A percentile compares a stretch with the other conserved stretches of the same genome.
phyloP scores from a whole-genome alignment of 2,329 filamentous ascomycete species.

The Chaetomium strumarium region DNA sequence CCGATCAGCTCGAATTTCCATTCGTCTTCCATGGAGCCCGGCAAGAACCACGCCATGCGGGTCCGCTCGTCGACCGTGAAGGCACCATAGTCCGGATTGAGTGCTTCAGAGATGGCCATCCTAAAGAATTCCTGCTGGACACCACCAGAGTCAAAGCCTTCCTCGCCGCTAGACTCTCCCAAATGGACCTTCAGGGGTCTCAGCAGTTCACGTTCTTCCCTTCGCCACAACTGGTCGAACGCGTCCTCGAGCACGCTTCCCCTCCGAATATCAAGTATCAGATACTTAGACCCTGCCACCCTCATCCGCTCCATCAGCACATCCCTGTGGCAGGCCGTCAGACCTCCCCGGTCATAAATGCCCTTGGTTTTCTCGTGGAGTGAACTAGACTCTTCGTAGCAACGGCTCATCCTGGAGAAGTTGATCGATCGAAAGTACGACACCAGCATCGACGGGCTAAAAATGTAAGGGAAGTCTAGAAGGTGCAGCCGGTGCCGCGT shows the following conservation, averaged over 20 bases:
- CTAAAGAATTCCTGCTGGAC: conserved; percentile 97
- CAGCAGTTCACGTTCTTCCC: conserved; percentile 74
- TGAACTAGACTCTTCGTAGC: conserved; percentile 64
- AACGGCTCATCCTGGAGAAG: conserved; percentile 75
- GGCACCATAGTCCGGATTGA: conserved; percentile 70
- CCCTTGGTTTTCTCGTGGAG: conserved; percentile 51
- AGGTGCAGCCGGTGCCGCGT: conserved; percentile 65
- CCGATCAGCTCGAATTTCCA: conserved; percentile 92
- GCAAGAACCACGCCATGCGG: conserved; percentile 81
- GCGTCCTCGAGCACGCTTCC: conserved; percentile 64
- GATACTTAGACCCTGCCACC: conserved; percentile 62
- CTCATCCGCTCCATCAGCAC: conserved; percentile 58
- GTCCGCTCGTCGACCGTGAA: conserved; percentile 75
- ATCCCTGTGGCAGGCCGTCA: conserved; percentile 53
- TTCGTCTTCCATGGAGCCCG: conserved; percentile 71
- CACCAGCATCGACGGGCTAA: conserved; percentile 65
- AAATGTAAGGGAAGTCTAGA: conserved; percentile 75
- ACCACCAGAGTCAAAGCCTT: conserved; percentile 88
- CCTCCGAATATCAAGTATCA: conserved; percentile 64
- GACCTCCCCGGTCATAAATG: conserved; percentile 47
- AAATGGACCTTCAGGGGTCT: conserved; percentile 84
- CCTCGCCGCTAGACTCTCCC: conserved; percentile 74
- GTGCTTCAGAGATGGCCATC: conserved; percentile 70
- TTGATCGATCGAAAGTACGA: conserved; percentile 86
- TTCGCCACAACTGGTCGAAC: conserved; percentile 84